phyloP scores from a whole-genome alignment of 495 filamentous ascomycete genomes.

The Hypoxylon lenormandii region DNA sequence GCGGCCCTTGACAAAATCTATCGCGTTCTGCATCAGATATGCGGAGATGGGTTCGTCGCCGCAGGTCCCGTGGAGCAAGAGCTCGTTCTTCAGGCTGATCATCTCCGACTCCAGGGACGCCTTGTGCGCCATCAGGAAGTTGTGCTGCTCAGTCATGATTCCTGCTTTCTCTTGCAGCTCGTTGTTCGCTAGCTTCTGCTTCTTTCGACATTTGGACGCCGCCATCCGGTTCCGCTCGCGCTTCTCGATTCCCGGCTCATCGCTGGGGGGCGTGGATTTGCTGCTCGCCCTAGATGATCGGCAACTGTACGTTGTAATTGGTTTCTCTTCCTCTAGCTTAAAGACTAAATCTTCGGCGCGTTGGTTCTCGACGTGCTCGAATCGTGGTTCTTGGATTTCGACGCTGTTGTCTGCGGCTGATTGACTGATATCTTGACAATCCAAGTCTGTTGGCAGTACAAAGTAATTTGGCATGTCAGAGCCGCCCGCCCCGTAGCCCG shows the following conservation, averaged over 20 bases:
- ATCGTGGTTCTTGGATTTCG: not conserved
- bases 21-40: constrained; percentile 37
- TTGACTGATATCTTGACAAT: not conserved
- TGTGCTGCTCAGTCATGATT: constrained; percentile 29
- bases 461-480: constrained; percentile 20
- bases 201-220: constrained; percentile 47
- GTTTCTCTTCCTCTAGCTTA: constrained; percentile 1
- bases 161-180: constrained; percentile 35
- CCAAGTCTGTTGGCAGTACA: constrained; percentile 1
- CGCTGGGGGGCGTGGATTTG: constrained; percentile 36
- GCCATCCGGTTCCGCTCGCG: constrained; percentile 45
- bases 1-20: constrained; percentile 24
- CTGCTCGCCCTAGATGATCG: constrained; percentile 36
- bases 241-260: constrained; percentile 37
- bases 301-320: constrained; percentile 1
- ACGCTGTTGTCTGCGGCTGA: not conserved
- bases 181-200: constrained; percentile 35
- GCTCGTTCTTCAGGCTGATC: constrained; percentile 37
- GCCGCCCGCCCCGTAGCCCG: not conserved
- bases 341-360: not conserved
- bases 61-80: constrained; percentile 40
- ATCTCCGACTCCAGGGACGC: constrained; percentile 37
- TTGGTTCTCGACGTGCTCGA: not conserved
- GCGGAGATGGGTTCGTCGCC: constrained; percentile 29
- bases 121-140: constrained; percentile 26